Evolutionary conservation across 2,329 filamentous ascomycete genomes (phyloP).

Genomic region (Septoria linicola): DNA sequence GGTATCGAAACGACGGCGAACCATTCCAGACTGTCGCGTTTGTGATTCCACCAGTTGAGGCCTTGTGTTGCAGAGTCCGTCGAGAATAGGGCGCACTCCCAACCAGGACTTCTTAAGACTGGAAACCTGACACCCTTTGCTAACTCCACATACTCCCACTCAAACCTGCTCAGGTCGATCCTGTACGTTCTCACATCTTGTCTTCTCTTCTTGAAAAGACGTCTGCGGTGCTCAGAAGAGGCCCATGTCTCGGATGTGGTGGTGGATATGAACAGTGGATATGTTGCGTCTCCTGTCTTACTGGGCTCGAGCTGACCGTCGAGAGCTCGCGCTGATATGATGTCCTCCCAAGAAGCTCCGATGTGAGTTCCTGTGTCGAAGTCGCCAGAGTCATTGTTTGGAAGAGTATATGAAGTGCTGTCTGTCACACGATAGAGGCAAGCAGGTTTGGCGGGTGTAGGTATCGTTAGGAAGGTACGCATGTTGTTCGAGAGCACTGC

Average conservation of each 20-base stretch:
- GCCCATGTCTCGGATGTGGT: conserved; percentile 7
- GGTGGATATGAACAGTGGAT: conserved; percentile 5
- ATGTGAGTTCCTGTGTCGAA: conserved; percentile 19
- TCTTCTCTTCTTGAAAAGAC: conserved; percentile 6
- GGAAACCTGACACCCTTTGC: conserved; percentile 1
- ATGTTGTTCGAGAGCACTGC: background rate
- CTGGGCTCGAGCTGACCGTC: conserved; percentile 3
- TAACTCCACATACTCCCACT: conserved; percentile 7
- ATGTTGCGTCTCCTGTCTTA: background rate
- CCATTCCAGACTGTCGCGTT: conserved; percentile 9
- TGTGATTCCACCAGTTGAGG: conserved; percentile 12
- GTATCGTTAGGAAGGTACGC: conserved; percentile 2
- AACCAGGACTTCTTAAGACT: background rate
- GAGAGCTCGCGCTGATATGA: conserved; percentile 13
- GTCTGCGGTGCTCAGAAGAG: conserved; percentile 10
- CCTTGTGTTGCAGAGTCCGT: conserved; percentile 13
- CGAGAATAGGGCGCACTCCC: conserved; percentile 12
- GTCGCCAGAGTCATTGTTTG: conserved; percentile 7
- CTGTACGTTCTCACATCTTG: conserved; percentile 7
- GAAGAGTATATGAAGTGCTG: conserved; percentile 14
- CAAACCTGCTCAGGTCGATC: conserved; percentile 6
- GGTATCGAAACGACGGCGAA: conserved; percentile 12
- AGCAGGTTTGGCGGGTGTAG: conserved; percentile 11
- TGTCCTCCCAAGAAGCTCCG: conserved; percentile 16
- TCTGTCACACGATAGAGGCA: conserved; percentile 22